phyloP scores from a whole-genome alignment of 495 filamentous ascomycete genomes.

The Astrothelium subdiscretum region DNA sequence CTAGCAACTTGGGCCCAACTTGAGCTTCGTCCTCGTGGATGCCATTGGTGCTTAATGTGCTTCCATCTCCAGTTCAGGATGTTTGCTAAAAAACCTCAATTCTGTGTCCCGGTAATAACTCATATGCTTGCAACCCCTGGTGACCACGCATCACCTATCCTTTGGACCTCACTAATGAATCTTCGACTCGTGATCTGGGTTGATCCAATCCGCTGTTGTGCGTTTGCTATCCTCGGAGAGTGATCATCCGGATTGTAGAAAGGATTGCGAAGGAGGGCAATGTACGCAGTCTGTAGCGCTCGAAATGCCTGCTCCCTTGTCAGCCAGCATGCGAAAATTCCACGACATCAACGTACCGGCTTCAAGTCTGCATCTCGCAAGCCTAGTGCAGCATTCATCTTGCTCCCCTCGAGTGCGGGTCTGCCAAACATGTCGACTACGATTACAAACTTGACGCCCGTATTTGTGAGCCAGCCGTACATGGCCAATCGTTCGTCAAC shows the following conservation, averaged over 20 bases:
- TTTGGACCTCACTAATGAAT: constrained; percentile 71
- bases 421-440: constrained; percentile 77
- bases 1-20: no score
- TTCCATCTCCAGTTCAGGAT: neutral
- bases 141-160: constrained; percentile 65
- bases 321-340: neutral
- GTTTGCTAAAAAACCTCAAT: neutral
- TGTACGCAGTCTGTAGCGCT: constrained; percentile 83
- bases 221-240: constrained; percentile 35
- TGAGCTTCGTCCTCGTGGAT: no score
- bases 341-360: constrained; percentile 39
- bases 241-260: constrained; percentile 90
- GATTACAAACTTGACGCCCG: constrained; percentile 76
- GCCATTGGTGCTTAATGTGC: no score
- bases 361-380: constrained; percentile 76
- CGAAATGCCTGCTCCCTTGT: constrained; percentile 56
- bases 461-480: constrained; percentile 97
- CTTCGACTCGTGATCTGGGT: constrained; percentile 66
- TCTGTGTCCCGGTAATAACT: neutral
- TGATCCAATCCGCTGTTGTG: constrained; percentile 33
- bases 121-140: constrained; percentile 37
- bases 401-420: constrained; percentile 24
- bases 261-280: constrained; percentile 80
- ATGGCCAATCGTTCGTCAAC: constrained; percentile 83
- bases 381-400: constrained; percentile 36